These are phyloP conservation scores for Saccharomycopsis sp. DNA, from an alignment of 805 yeast species.

Conservation along the genomic window DNA sequence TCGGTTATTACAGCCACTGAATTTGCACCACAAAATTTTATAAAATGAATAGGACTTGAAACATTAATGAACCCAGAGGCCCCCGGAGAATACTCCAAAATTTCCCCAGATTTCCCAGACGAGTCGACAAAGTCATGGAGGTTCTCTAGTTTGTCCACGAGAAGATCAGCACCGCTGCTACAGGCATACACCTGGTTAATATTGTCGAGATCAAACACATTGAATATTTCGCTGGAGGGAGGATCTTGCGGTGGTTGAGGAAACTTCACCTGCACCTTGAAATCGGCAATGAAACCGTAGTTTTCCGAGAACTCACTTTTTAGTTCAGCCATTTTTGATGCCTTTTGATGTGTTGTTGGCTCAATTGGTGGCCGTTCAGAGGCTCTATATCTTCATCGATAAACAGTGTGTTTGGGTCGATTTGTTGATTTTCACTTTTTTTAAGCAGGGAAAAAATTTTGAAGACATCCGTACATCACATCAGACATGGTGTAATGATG, in stretches of 20 bases:
- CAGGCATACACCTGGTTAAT: conserved; percentile 7
- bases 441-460: not conserved
- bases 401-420: no score
- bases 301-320: not conserved
- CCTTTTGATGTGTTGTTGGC: no score
- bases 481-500: not conserved
- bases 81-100: not conserved
- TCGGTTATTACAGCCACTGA: conserved; percentile 4
- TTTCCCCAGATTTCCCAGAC: not conserved
- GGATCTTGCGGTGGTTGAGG: not conserved
- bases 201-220: conserved; percentile 15
- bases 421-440: not conserved
- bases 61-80: not conserved
- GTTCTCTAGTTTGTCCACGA: conserved; percentile 5
- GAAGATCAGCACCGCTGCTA: conserved; percentile 4
- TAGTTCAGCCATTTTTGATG: not conserved
- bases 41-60: conserved; percentile 4
- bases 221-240: not conserved
- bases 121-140: conserved; percentile 4
- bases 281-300: not conserved
- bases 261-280: not conserved
- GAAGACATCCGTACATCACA: not conserved
- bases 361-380: no score
- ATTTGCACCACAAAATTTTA: conserved; percentile 5
- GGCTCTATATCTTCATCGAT: no score